Base-by-base conservation (phyloP, 768 basidiomycete species). In the Lentinula aciculospora region DNA sequence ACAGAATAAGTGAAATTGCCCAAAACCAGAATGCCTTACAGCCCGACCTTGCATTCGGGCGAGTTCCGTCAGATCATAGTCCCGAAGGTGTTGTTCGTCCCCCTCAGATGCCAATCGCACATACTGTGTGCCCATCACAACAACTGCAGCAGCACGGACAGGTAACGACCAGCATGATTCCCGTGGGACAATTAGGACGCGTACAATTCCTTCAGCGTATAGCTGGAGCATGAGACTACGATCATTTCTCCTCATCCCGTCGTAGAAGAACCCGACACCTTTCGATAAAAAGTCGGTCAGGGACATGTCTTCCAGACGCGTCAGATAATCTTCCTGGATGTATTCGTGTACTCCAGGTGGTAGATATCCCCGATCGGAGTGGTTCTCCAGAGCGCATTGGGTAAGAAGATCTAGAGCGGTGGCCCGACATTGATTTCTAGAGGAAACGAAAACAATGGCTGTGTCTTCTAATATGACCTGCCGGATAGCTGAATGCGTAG, bases 121-220 rank as follows among this genome's bases (percentile, higher is more conserved):
- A 69, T 92, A 96, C 69, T 99, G 97, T 3, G 95, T 92, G 17
- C 93, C 90, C 88, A 98, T 88, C 45, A 93, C 86, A 36, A 98
- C 76, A 15, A 98, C 95, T 5, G 82, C 82, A 6, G 81, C 78
- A 1, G 91, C 92, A 53, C 86, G 82, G 17, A 94, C 82, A 19
- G 95, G 94, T n/a, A 98, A 68, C 28, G 82, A 84, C 94, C 94
- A 96, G 67, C 90, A 92, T 13, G 86, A 78, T 40, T 95, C 92
- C 36, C 86, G 82, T 3, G 95, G 86, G 0, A 84, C 87, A 60
- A 98, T 75, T 27, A 99, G 75, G 12, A 94, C 88, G 6, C 86
- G 84, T 40, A 98, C 66, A 37, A 90, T 74, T 0, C 92, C 91
- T 60, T 92, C 85, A 0, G 83, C 82, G 67, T 88, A 98, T 37